phyloP scores from a whole-genome alignment of 2,329 filamentous ascomycete species.

The Colletotrichum sidae region DNA sequence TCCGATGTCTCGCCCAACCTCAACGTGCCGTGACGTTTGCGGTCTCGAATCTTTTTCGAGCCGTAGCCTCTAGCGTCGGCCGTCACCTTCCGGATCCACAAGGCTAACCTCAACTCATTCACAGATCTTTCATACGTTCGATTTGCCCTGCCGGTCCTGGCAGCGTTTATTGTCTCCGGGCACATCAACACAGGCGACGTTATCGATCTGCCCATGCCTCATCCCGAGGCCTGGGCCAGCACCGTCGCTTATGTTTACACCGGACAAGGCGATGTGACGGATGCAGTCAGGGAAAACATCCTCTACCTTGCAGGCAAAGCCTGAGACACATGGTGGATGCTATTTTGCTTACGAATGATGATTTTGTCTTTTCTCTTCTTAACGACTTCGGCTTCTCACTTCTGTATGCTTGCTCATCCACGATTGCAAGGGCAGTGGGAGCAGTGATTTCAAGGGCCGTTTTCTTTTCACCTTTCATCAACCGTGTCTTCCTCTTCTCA shows the following conservation, averaged over 20 bases:
- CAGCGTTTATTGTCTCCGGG: slow-evolving; percentile 65
- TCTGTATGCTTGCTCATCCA: slow-evolving; percentile 15
- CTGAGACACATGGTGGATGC: slow-evolving; percentile 42
- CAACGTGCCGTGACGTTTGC: slow-evolving; percentile 28
- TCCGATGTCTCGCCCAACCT: slow-evolving; percentile 20
- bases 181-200: slow-evolving; percentile 63
- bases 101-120: slow-evolving; percentile 22
- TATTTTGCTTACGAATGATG: slow-evolving; percentile 25
- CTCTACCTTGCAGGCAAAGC: slow-evolving; percentile 64
- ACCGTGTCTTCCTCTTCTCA: slow-evolving; percentile 3
- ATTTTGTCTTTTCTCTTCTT: slow-evolving; percentile 16
- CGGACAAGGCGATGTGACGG: slow-evolving; percentile 57
- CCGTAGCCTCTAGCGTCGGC: slow-evolving; percentile 11
- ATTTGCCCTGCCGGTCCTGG: slow-evolving; percentile 64
- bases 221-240: slow-evolving; percentile 66
- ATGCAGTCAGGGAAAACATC: slow-evolving; percentile 64
- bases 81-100: slow-evolving; percentile 3
- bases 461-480: slow-evolving; percentile 11
- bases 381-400: slow-evolving; percentile 16
- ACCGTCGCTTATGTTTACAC: slow-evolving; percentile 69
- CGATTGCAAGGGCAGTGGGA: slow-evolving; percentile 12
- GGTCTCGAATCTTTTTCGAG: slow-evolving; percentile 16
- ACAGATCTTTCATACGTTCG: slow-evolving; percentile 61
- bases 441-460: slow-evolving; percentile 6
- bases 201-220: slow-evolving; percentile 68